These are phyloP conservation scores for Lactifluus pinguis DNA, from an alignment of 768 basidiomycete genomes.

Conservation along the genomic window DNA sequence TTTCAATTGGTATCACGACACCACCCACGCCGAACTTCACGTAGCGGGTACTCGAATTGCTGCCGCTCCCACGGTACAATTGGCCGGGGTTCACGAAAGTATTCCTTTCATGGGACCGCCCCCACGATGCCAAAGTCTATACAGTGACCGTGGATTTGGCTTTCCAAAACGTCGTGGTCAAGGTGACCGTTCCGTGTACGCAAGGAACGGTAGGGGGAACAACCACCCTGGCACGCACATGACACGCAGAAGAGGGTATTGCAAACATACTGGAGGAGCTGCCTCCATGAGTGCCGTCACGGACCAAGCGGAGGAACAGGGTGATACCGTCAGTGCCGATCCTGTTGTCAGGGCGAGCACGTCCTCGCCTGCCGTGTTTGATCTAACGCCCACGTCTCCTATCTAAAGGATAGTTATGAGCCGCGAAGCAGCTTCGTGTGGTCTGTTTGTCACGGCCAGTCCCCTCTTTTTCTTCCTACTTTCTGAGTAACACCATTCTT, in stretches of 20 bases:
- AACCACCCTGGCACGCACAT: not conserved
- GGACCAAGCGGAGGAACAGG: not conserved
- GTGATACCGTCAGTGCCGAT: not conserved
- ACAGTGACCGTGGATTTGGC: slow-evolving; percentile 5
- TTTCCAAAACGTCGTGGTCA: slow-evolving; percentile 6
- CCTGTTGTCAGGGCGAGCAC: slow-evolving; percentile 15
- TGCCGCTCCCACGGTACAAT: not conserved
- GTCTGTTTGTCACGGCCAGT: not conserved
- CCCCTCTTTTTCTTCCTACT: not conserved
- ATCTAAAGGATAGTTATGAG: not conserved
- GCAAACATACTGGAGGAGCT: slow-evolving; percentile 9
- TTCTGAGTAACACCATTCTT: not conserved
- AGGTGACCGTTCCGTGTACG: not conserved
- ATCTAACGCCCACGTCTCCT: slow-evolving; percentile 5
- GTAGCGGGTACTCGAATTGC: not conserved
- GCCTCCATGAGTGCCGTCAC: slow-evolving; percentile 17
- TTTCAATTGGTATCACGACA: slow-evolving; percentile 9
- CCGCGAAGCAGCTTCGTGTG: not conserved
- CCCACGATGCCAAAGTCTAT: not conserved
- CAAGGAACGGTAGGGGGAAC: not conserved
- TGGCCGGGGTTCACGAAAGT: not conserved
- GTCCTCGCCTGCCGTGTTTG: slow-evolving; percentile 16
- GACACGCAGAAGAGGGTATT: slow-evolving; percentile 5
- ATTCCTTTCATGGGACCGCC: not conserved
- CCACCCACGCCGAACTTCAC: not conserved